Evolutionary conservation across 1,284 basidiomycete species (phyloP).

Genomic region (Trichosporon sp.): DNA sequence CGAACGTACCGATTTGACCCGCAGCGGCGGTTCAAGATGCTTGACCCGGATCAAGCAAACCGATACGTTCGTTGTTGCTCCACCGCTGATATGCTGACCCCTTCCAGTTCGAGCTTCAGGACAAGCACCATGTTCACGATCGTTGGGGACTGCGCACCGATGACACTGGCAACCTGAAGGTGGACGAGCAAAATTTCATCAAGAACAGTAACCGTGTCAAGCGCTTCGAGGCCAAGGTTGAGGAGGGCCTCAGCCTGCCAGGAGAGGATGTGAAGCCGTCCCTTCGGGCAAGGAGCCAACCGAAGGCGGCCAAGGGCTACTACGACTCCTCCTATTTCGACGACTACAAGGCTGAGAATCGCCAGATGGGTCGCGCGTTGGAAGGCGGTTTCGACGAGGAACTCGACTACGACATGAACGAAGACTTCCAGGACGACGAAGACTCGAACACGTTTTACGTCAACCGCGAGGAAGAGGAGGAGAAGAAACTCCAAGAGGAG

Average conservation of each 20-base stretch:
- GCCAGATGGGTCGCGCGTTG: constrained; percentile 44
- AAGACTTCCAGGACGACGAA: constrained; percentile 55
- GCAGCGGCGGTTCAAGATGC: constrained; percentile 49
- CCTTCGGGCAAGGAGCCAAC: background rate
- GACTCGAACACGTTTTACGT: constrained; percentile 53
- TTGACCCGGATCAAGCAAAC: constrained; percentile 52
- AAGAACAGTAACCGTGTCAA: constrained; percentile 37
- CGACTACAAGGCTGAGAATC: constrained; percentile 45
- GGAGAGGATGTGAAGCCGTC: background rate
- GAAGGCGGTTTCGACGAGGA: constrained; percentile 53
- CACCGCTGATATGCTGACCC: constrained; percentile 25
- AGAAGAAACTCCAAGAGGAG: constrained; percentile 50
- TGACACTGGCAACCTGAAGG: constrained; percentile 11
- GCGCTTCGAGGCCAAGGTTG: constrained; percentile 35
- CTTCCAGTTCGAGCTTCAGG: constrained; percentile 47
- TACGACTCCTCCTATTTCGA: constrained; percentile 38
- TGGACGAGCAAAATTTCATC: constrained; percentile 25
- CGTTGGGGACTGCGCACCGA: constrained; percentile 48
- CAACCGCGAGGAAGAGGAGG: constrained; percentile 51
- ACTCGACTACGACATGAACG: constrained; percentile 51
- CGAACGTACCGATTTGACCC: constrained; percentile 52
- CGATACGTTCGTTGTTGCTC: constrained; percentile 41
- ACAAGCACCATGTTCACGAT: constrained; percentile 49
- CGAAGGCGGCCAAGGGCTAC: constrained; percentile 28
- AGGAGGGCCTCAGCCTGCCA: constrained; percentile 29